Base-by-base conservation (phyloP, 192 early-diverging fungal genomes). In the Backusella morwellensis region DNA sequence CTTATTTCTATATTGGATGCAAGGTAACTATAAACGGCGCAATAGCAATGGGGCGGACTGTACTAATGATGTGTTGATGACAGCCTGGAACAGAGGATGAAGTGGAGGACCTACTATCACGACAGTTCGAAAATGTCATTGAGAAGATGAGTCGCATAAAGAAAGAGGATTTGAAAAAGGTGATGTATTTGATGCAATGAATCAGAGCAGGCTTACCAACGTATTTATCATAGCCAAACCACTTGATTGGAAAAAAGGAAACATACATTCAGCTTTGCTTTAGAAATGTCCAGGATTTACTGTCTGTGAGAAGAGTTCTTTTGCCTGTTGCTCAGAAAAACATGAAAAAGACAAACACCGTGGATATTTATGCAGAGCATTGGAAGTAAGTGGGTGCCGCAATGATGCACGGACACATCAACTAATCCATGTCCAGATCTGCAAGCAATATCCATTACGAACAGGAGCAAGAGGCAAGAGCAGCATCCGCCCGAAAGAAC, bases 1-100 rank as follows among this genome's bases (percentile, higher is more conserved):
- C 98, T 0, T 99, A 99, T 83, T 96, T 99, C 72, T 98, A 89
- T 68, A 82, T 99, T 35, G 83, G 94, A 7, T 92, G 95, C 83
- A 89, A 94, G 87, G 93, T 93, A 83, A 56, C 52, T 32, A 21
- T 17, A 32, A 41, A 68, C 23, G 21, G 21, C n/a, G 32, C 11
- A 41, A 12, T 8, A 14, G 23, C 23, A 19, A 34, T 19, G 0
- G 42, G 34, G 26, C 15, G 42, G 34, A 42, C 6, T 14, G n/a
- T 29, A 29, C 11, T 38, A 41, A 66, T 26, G n/a, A 6, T 14
- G 66, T 38, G 7, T 32, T 41, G 7, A 34, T 14, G 1, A 14
- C 81, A 90, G 86, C 83, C 90, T 68, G 95, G 93, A 0, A 87
- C 85, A 34, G 93, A 97, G 79, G 70, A 80, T 6, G 95, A 96